These are phyloP conservation scores for Pisolithus tinctorius DNA, from an alignment of 768 basidiomycete species.

Conservation along the genomic window DNA sequence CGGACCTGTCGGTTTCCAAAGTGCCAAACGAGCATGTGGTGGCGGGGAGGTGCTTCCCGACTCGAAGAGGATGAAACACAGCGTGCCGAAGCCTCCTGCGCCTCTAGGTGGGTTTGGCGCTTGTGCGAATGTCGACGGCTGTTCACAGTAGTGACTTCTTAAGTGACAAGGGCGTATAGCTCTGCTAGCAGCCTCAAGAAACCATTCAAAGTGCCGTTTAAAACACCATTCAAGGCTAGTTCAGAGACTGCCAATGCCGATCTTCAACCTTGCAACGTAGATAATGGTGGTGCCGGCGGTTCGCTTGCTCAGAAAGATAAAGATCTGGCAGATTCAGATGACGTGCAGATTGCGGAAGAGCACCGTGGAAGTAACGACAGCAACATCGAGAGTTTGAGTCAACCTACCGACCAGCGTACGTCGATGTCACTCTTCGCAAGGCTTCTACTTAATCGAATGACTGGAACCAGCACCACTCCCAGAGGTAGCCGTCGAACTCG, in stretches of 20 bases:
- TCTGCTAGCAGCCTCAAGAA: conserved; percentile 38
- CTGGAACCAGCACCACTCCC: conserved; percentile 10
- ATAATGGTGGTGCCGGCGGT: background rate
- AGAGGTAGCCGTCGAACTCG: conserved; percentile 31
- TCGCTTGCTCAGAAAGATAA: background rate
- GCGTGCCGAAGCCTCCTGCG: conserved; percentile 13
- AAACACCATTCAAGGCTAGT: conserved; percentile 28
- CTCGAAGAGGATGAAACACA: conserved; percentile 18
- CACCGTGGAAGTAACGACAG: background rate
- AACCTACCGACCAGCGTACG: background rate
- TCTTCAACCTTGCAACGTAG: background rate
- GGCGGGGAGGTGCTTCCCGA: conserved; percentile 5
- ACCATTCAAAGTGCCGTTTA: conserved; percentile 44
- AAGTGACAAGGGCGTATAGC: conserved; percentile 43
- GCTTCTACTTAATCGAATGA: background rate
- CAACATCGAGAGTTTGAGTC: background rate
- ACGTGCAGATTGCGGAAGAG: background rate
- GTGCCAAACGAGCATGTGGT: conserved; percentile 13
- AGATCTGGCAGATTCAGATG: background rate
- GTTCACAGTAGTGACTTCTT: background rate
- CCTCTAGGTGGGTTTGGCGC: conserved; percentile 14
- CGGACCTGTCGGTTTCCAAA: conserved; percentile 8
- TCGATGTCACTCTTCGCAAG: background rate
- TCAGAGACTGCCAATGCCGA: conserved; percentile 1
- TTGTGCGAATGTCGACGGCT: background rate